Percentiles rank a stretch among this genome's conserved stretches.
Evolutionary conservation across 2,329 filamentous ascomycete species (phyloP).

Genomic region (Penicillium hordei): DNA sequence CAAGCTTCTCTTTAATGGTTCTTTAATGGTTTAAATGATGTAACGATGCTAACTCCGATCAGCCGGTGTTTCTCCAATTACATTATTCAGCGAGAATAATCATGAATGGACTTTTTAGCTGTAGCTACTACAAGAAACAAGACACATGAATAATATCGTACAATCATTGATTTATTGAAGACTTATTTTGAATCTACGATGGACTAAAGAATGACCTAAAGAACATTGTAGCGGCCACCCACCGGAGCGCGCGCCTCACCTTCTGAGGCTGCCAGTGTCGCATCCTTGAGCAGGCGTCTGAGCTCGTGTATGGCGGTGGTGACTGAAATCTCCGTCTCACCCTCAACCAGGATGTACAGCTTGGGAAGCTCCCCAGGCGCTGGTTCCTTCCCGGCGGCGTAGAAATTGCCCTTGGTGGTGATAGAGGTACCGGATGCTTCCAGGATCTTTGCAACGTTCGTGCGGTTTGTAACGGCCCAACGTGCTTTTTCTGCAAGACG

Average conservation of each 20-base stretch:
- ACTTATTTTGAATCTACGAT: neutral
- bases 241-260: slow-evolving; percentile 77
- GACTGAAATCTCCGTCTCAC: slow-evolving; percentile 91
- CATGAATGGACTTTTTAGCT: neutral
- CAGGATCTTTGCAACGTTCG: slow-evolving; percentile 96
- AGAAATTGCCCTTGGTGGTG: slow-evolving; percentile 94
- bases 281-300: slow-evolving; percentile 83
- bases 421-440: slow-evolving; percentile 94
- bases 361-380: slow-evolving; percentile 77
- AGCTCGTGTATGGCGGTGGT: slow-evolving; percentile 88
- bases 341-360: slow-evolving; percentile 95
- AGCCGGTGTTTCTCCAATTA: neutral
- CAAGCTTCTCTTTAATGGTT: neutral
- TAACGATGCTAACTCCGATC: neutral
- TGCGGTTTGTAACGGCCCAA: slow-evolving; percentile 97
- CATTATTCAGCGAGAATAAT: neutral
- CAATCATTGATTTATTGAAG: neutral
- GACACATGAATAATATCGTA: slow-evolving; percentile 6
- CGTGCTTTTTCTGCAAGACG: slow-evolving; percentile 72
- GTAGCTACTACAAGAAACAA: neutral
- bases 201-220: slow-evolving; percentile 63
- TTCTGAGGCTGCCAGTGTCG: slow-evolving; percentile 83
- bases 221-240: slow-evolving; percentile 82
- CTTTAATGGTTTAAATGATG: neutral
- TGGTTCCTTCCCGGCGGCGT: slow-evolving; percentile 77